Evolutionary conservation across 2,329 filamentous ascomycete genomes (phyloP).

Genomic region (Diplodia corticola): DNA sequence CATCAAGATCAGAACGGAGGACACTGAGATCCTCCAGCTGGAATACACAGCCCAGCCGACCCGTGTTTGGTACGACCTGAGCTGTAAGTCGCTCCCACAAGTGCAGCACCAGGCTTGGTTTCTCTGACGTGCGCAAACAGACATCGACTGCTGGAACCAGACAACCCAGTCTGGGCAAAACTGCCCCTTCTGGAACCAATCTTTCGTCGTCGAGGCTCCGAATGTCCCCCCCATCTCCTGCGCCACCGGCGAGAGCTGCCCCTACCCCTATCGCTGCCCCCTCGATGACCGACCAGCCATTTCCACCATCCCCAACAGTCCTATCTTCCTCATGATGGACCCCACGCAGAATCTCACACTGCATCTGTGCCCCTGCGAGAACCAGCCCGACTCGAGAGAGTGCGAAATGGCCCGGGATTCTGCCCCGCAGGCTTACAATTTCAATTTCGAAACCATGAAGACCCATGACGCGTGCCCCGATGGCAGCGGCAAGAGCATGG

Average conservation of each 20-base stretch:
- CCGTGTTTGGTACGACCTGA: not conserved
- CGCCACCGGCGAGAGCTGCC: not conserved
- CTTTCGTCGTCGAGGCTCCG: not conserved
- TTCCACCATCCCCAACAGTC: constrained; percentile 45
- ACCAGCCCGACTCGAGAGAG: not conserved
- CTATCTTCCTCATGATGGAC: constrained; percentile 89
- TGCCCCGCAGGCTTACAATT: too few relatives aligned
- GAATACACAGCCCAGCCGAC: not conserved
- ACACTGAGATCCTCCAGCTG: not conserved
- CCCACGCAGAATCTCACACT: constrained; percentile 98
- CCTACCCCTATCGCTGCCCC: not conserved
- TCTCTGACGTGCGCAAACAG: not conserved
- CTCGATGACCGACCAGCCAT: not conserved
- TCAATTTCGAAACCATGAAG: not conserved
- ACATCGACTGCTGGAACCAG: constrained; percentile 10
- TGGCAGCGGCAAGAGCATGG: too few relatives aligned
- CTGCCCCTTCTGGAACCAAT: constrained; percentile 3
- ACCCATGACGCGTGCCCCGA: not conserved
- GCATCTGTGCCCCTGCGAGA: constrained; percentile 68
- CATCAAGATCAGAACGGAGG: not conserved
- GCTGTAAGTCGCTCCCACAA: not conserved
- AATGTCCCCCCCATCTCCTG: not conserved
- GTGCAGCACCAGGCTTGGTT: too few relatives aligned
- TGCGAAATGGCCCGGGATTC: not conserved
- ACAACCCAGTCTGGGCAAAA: not conserved